Evolutionary conservation across 495 filamentous ascomycete genomes (phyloP).

Genomic region (Copromyces sp.): DNA sequence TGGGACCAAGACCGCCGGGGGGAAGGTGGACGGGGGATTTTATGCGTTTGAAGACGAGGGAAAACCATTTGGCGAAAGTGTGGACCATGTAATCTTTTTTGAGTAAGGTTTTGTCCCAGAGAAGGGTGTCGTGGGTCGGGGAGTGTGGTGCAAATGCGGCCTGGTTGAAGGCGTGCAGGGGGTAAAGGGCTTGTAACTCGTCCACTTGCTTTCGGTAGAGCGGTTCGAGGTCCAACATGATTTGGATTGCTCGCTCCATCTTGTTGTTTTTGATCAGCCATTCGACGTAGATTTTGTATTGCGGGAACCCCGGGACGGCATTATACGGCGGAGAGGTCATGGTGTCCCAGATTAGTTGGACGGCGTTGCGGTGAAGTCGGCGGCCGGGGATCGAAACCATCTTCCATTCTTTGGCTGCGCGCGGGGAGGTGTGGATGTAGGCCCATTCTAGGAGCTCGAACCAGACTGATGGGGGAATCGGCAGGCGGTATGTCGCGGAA

Average conservation of each 20-base stretch:
- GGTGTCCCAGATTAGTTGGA: conserved; percentile 23
- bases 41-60: conserved; percentile 9
- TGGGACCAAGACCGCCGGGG: background rate
- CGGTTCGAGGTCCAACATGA: conserved; percentile 17
- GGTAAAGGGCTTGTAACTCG: conserved; percentile 21
- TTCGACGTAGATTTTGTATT: conserved; percentile 23
- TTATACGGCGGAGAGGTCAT: conserved; percentile 24
- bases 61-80: conserved; percentile 7
- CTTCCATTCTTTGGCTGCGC: conserved; percentile 20
- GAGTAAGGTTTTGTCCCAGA: background rate
- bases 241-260: conserved; percentile 7
- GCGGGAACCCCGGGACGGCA: conserved; percentile 18
- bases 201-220: conserved; percentile 16
- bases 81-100: background rate
- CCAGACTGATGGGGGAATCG: conserved; percentile 22
- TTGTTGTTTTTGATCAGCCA: conserved; percentile 14
- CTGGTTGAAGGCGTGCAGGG: conserved; percentile 13
- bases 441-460: conserved; percentile 27
- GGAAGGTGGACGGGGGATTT: background rate
- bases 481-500: conserved; percentile 16
- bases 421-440: conserved; percentile 18
- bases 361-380: conserved; percentile 3
- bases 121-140: background rate
- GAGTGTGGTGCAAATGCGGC: background rate
- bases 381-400: conserved; percentile 10